These are phyloP conservation scores for Cubamyces lactineus DNA, from an alignment of 768 basidiomycete species.

Conservation along the genomic window DNA sequence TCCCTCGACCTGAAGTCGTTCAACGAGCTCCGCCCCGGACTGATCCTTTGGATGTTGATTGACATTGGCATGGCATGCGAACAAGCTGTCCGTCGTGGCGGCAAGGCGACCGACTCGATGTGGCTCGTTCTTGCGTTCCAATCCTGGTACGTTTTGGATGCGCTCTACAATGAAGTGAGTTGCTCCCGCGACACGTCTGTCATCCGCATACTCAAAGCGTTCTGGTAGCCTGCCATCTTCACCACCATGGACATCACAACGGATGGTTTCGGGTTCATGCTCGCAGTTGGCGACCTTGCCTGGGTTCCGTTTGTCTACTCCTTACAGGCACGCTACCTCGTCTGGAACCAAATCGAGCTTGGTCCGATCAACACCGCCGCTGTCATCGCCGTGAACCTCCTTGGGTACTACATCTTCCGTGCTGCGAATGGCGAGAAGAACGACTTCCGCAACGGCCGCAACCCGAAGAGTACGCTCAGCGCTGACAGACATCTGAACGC, in stretches of 20 bases:
- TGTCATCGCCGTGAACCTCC: slow-evolving; percentile 64
- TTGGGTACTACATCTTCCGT: slow-evolving; percentile 93
- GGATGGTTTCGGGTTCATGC: slow-evolving; percentile 99
- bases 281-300: slow-evolving; percentile 85
- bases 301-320: slow-evolving; percentile 97
- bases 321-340: slow-evolving; percentile 93
- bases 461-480: slow-evolving; percentile 77
- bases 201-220: background rate
- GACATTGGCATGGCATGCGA: slow-evolving; percentile 91
- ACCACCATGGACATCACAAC: slow-evolving; percentile 98
- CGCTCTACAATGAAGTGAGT: slow-evolving; percentile 85
- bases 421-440: slow-evolving; percentile 92
- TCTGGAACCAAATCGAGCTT: slow-evolving; percentile 83
- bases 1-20: slow-evolving; percentile 73
- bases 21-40: slow-evolving; percentile 86
- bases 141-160: slow-evolving; percentile 83
- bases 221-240: slow-evolving; percentile 73
- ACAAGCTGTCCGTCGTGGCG: slow-evolving; percentile 84
- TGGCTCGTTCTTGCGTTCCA: slow-evolving; percentile 88
- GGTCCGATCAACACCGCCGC: slow-evolving; percentile 57
- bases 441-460: slow-evolving; percentile 89
- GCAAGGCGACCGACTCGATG: slow-evolving; percentile 84
- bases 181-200: background rate
- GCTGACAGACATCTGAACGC: background rate
- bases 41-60: slow-evolving; percentile 90